These are phyloP conservation scores for Aspergillus fijiensis DNA, from an alignment of 2,329 filamentous ascomycete species.

Conservation along the genomic window DNA sequence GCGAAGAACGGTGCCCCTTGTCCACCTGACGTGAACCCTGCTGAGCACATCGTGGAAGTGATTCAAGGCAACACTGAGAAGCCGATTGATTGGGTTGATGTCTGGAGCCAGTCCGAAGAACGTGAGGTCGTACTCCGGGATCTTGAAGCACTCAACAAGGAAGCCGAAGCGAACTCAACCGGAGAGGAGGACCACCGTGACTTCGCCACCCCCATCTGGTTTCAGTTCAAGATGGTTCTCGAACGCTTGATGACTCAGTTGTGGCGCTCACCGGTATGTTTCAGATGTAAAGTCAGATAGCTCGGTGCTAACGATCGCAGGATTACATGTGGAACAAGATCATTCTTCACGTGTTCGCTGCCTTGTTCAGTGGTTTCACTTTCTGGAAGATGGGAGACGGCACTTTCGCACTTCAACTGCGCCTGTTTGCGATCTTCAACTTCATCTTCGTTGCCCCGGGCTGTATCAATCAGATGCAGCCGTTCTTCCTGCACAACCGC, in stretches of 20 bases:
- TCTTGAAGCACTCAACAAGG: slow-evolving; percentile 28
- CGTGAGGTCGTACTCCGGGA: slow-evolving; percentile 25
- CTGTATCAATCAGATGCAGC: slow-evolving; percentile 59
- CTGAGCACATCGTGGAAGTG: slow-evolving; percentile 47
- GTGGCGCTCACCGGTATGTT: slow-evolving; percentile 35
- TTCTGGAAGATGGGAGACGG: slow-evolving; percentile 61
- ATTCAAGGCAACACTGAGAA: slow-evolving; percentile 29
- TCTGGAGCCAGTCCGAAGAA: slow-evolving; percentile 34
- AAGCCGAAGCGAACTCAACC: slow-evolving; percentile 18
- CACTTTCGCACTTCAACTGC: slow-evolving; percentile 53
- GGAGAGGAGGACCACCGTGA: slow-evolving; percentile 35
- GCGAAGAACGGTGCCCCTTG: slow-evolving; percentile 56
- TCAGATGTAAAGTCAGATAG: too few relatives aligned
- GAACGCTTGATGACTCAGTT: slow-evolving; percentile 34
- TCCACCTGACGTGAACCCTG: slow-evolving; percentile 53
- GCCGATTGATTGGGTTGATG: slow-evolving; percentile 33
- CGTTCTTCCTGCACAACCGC: slow-evolving; percentile 57
- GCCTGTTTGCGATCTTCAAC: slow-evolving; percentile 62
- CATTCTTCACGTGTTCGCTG: slow-evolving; percentile 54
- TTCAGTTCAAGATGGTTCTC: slow-evolving; percentile 40
- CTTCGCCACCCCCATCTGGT: slow-evolving; percentile 42
- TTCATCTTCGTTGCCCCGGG: slow-evolving; percentile 63
- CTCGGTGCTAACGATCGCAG: slow-evolving; percentile 10
- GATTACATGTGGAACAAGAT: slow-evolving; percentile 51
- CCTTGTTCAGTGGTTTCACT: slow-evolving; percentile 61